Conservation (phyloP, 192 early-diverging fungal species). For the Coemansia sp. region DNA sequence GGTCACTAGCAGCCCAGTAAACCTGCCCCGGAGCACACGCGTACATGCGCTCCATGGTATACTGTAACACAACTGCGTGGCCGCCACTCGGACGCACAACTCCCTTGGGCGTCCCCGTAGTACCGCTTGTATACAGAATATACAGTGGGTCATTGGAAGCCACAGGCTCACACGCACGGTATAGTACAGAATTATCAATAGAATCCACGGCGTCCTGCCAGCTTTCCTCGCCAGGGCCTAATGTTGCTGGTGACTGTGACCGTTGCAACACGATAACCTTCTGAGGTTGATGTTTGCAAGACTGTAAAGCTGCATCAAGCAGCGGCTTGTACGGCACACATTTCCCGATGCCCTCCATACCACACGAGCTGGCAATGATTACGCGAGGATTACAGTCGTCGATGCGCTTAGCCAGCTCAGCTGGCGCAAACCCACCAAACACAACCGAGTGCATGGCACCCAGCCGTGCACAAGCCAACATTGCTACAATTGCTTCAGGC, state of each 20-base stretch:
- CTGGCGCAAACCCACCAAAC: constrained; percentile 76
- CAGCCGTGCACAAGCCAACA: constrained; percentile 82
- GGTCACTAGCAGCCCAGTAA: constrained; percentile 78
- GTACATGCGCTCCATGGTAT: constrained; percentile 72
- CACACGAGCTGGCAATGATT: constrained; percentile 72
- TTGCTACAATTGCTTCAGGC: constrained; percentile 73
- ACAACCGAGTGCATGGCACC: constrained; percentile 82
- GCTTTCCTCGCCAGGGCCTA: constrained; percentile 45
- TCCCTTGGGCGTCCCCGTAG: constrained; percentile 79
- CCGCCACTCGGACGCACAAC: constrained; percentile 58
- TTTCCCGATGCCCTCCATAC: constrained; percentile 70
- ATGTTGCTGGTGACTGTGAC: constrained; percentile 50
- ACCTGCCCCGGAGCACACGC: constrained; percentile 68
- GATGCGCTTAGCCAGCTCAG: constrained; percentile 80
- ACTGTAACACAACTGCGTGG: constrained; percentile 69
- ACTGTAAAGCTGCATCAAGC: constrained; percentile 64
- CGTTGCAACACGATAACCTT: constrained; percentile 68
- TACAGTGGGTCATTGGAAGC: constrained; percentile 73
- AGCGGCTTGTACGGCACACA: constrained; percentile 76
- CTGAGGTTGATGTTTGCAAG: constrained; percentile 45
- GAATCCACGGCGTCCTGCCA: constrained; percentile 56
- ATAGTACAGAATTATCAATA: constrained; percentile 50
- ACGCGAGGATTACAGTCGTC: constrained; percentile 74
- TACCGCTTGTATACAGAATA: constrained; percentile 77
- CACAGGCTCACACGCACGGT: constrained; percentile 59